Evolutionary conservation across 768 basidiomycete species (phyloP).

Genomic region (Naganishia vishniacii): DNA sequence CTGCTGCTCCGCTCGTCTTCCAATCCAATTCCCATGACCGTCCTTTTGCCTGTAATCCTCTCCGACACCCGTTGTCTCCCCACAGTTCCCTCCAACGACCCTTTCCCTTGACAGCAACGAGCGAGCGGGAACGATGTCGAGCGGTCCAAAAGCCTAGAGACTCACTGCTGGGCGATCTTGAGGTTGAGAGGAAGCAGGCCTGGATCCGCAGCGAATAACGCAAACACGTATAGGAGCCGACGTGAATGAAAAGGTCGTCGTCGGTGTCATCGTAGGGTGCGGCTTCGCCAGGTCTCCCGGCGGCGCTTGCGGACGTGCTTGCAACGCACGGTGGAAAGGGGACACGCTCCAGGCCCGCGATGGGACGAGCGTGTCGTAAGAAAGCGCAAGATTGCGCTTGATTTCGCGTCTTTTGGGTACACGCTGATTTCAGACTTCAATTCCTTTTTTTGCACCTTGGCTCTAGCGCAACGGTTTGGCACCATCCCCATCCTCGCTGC

Average conservation of each 20-base stretch:
- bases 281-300: not conserved
- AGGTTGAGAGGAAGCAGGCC: constrained; percentile 19
- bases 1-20: constrained; percentile 10
- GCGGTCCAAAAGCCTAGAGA: constrained; percentile 1
- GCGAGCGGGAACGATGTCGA: constrained; percentile 20
- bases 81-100: not conserved
- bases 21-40: no score
- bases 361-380: no score
- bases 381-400: no score
- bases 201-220: constrained; percentile 6
- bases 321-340: no score
- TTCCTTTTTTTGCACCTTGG: no score
- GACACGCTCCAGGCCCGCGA: no score
- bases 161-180: constrained; percentile 30
- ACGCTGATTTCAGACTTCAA: no score
- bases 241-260: not conserved
- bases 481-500: not conserved
- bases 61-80: not conserved
- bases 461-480: not conserved
- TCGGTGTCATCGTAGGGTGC: not conserved
- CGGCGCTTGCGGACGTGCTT: not conserved
- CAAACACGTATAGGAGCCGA: not conserved
- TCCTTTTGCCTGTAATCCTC: not conserved
- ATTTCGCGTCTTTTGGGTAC: no score
- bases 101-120: constrained; percentile 12